phyloP scores from a whole-genome alignment of 352 stramenopile species.

The Nothophytophthora sp. region DNA sequence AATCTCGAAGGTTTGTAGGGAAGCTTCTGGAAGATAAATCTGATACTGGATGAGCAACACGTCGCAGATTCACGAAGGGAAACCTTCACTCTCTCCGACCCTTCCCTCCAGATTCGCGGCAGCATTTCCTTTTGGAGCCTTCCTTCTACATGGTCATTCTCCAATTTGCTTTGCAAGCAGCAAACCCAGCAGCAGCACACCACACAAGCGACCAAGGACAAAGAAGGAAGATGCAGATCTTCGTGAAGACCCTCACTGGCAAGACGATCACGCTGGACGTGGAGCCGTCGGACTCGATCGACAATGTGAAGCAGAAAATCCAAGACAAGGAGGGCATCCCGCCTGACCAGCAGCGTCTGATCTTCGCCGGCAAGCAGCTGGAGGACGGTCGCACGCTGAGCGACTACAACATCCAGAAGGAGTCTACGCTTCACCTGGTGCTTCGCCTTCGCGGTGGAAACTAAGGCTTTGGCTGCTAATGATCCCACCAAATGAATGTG shows the following conservation, averaged over 20 bases:
- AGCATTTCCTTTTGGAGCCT: no score
- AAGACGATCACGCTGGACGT: conserved; percentile 94
- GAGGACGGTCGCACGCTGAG: conserved; percentile 91
- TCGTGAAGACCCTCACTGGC: conserved; percentile 90
- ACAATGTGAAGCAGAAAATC: conserved; percentile 97
- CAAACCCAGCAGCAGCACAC: not conserved
- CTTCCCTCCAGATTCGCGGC: no score
- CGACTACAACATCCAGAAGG: conserved; percentile 94
- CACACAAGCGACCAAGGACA: not conserved
- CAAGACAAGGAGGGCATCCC: conserved; percentile 94
- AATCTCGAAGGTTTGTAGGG: not conserved
- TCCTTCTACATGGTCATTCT: not conserved
- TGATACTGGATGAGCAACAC: not conserved
- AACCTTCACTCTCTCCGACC: no score
- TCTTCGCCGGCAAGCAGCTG: conserved; percentile 96
- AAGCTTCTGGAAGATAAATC: not conserved
- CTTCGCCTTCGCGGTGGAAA: conserved; percentile 78
- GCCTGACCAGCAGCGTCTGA: conserved; percentile 94
- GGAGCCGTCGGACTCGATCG: conserved; percentile 92
- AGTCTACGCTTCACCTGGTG: conserved; percentile 94
- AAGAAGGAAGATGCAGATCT: conserved; percentile 58
- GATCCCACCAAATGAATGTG: not conserved
- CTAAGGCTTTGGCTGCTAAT: not conserved
- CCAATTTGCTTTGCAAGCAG: conserved; percentile 7
- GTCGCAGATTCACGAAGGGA: not conserved